phyloP scores from a whole-genome alignment of 495 filamentous ascomycete genomes.

The Penicillium crystallinum region DNA sequence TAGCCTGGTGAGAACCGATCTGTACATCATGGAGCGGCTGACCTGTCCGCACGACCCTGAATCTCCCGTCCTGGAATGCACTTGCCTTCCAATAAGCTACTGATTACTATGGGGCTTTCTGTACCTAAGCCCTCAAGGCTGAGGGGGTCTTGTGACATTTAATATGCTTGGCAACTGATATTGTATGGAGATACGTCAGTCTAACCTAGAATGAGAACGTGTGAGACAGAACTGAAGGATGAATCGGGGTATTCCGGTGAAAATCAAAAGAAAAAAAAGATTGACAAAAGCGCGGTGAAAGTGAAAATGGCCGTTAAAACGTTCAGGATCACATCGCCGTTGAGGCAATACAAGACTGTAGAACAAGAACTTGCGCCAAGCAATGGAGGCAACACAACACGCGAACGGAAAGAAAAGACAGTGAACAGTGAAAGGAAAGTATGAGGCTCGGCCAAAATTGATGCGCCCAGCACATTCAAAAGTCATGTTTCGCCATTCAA shows the following conservation, averaged over 20 bases:
- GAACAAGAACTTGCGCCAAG: constrained; percentile 6
- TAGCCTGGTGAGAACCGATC: constrained; percentile 3
- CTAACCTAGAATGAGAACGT: constrained; percentile 9
- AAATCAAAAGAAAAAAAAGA: constrained; percentile 10
- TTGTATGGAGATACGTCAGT: constrained; percentile 16
- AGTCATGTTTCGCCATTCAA: constrained; percentile 2
- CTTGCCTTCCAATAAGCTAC: constrained; percentile 13
- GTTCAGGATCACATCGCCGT: constrained; percentile 7
- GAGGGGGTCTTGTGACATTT: not conserved
- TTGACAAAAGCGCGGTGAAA: constrained; percentile 11
- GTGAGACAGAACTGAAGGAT: constrained; percentile 9
- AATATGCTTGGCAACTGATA: constrained; percentile 9
- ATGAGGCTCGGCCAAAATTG: constrained; percentile 11
- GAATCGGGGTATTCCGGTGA: constrained; percentile 27
- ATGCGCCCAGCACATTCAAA: constrained; percentile 25
- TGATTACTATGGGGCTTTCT: too few relatives aligned
- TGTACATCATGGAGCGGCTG: constrained; percentile 25
- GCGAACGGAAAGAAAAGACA: not conserved
- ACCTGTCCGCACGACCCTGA: constrained; percentile 25
- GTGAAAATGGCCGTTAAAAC: constrained; percentile 12
- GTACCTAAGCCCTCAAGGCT: too few relatives aligned
- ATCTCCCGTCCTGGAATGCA: constrained; percentile 12
- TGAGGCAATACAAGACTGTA: constrained; percentile 4
- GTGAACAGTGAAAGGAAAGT: constrained; percentile 4
- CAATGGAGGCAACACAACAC: constrained; percentile 6